Base-by-base conservation (phyloP, 495 filamentous ascomycete species). In the Neurospora pannonica region DNA sequence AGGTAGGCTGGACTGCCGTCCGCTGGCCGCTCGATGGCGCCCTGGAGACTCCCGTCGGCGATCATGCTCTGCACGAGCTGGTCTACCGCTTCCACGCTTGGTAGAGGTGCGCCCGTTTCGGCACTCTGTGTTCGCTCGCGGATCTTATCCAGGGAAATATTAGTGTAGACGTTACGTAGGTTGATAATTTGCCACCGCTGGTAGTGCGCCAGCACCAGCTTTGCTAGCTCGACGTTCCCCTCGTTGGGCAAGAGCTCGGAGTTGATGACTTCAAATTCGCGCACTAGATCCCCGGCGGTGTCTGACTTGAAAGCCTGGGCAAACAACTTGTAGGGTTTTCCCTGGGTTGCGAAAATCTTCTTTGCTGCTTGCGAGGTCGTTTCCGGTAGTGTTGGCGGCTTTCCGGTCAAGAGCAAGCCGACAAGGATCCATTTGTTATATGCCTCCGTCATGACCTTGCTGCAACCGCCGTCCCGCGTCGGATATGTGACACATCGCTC, bases 391-490 rank as follows among this genome's bases (percentile, higher is more conserved):
- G 83, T 77, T 6, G 75, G 79, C 11, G 91, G 87, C 82, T 88
- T 91, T 78, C 95, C 95, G 54, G 90, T 83, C 24, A 86, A 84
- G 11, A 98, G 85, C 43, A 97, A 83, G 42, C 89, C 88, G 5
- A 95, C 88, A n/a, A 99, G 83, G 10, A 96, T 81, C 92, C 93
- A 97, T 83, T 97, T 98, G 81, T 95, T 97, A 85, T 97, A 97
- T 17, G 93, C 93, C 77, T 97, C 94, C 3, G 92, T 86, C 91
- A 94, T 94, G 38, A 96, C 86, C 81, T 89, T 91, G 82, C 90
- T 95, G 24, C 88, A 85, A 15, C 86, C 81, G 31, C 82, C 85
- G 17, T 87, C 85, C 40, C 81, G 83, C 1, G 88, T 83, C 10
- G 94, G 94, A 46, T 87, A 87, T 19, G 90, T 86, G 38, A 95